Evolutionary conservation across 2,329 filamentous ascomycete genomes (phyloP), one percentile per base, ranked within the genome.

Genomic region (Sporothrix globosa): DNA sequence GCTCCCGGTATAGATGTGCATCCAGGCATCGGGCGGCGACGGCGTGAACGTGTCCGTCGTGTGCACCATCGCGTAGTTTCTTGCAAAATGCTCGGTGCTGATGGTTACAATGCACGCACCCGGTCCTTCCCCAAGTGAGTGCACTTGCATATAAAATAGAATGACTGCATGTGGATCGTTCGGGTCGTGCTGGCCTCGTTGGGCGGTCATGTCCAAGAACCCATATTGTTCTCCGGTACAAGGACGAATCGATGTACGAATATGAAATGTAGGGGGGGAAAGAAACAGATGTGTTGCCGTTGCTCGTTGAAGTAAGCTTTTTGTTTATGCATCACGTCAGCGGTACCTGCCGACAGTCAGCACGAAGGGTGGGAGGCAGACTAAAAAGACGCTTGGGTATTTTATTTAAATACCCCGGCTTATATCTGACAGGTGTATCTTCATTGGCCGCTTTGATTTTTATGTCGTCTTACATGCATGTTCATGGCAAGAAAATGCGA

Each of bases 251-350:
- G 41, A 44, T 9, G 1, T 46, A 46, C n/a, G 11, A 46, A 14
- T 46, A 27, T 14, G 21, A 41, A 10, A 41, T 19, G 4, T n/a
- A n/a, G n/a, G 3, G 13, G 4, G 13, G 14, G 34, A 6, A 34
- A 34, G 34, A 34, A 34, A 9, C 34, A 34, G 34, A 34, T 6
- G 9, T 24, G 14, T 13, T 4, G 9, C n/a, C 4, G 11, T 21
- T 14, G 56, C 44, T 24, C 19, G 56, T 61, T 21, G 10, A 61
- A 61, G 44, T 61, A 44, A 61, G 3, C 56, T 61, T 44, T 61
- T n/a, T 13, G 34, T n/a, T 1, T n/a, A 14, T 61, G 30, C 34
- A 44, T 14, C 44, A 34, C n/a, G 41, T 44, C 56, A 24, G 24
- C 56, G 34, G 56, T n/a, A 44, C 0, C 10, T 44, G 56, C 56